These are phyloP conservation scores for Thielaviopsis euricoi DNA, from an alignment of 2,329 filamentous ascomycete species.

Conservation along the genomic window DNA sequence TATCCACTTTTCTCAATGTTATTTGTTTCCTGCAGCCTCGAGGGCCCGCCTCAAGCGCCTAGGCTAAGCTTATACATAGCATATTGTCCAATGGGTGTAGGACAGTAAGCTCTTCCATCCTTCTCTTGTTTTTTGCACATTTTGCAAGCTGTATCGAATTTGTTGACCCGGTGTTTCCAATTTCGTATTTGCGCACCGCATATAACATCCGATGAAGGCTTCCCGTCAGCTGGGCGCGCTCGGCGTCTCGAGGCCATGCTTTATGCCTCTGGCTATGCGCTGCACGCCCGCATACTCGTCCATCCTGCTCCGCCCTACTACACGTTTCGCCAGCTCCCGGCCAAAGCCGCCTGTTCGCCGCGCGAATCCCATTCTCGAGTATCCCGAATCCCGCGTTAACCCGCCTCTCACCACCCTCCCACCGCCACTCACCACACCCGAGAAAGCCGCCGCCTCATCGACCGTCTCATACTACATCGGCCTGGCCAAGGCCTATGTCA, in stretches of 20 bases:
- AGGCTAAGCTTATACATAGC: no score
- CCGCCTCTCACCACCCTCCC: slow-evolving; percentile 59
- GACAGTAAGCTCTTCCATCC: no score
- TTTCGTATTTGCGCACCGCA: no score
- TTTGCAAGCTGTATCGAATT: no score
- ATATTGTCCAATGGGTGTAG: no score
- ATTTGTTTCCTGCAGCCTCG: no score
- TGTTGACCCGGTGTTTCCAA: background rate
- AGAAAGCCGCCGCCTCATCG: slow-evolving; percentile 26
- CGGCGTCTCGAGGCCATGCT: background rate
- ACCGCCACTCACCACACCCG: slow-evolving; percentile 47
- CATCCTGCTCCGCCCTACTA: background rate
- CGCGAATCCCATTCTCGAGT: background rate
- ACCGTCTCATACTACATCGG: slow-evolving; percentile 34
- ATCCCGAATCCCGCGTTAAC: slow-evolving; percentile 33
- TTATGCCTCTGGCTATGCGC: background rate
- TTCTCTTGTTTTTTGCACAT: no score
- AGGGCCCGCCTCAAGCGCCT: no score
- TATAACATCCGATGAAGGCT: background rate
- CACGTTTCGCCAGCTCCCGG: slow-evolving; percentile 1
- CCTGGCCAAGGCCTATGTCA: slow-evolving; percentile 58
- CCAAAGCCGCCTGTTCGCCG: background rate
- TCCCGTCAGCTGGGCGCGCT: background rate
- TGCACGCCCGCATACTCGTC: background rate
- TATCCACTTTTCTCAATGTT: no score